phyloP scores from a whole-genome alignment of 2,329 filamentous ascomycete genomes.

The Xylariaceae sp. region DNA sequence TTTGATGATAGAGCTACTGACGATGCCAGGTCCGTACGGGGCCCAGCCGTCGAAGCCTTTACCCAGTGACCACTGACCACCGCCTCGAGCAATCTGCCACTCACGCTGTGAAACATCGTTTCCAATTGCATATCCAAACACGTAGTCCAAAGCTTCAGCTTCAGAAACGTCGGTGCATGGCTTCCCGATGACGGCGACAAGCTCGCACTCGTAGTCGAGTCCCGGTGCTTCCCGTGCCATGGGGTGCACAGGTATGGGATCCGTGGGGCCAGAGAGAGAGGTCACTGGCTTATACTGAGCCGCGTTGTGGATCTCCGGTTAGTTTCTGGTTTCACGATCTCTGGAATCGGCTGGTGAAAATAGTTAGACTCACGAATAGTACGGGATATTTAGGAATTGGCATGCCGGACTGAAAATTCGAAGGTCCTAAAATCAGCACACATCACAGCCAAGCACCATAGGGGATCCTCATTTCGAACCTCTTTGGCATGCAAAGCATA shows the following conservation, averaged over 20 bases:
- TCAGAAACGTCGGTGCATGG: conserved; percentile 62
- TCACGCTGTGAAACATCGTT: conserved; percentile 80
- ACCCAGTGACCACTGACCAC: conserved; percentile 66
- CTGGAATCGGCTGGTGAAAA: background rate
- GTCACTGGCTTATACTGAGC: conserved; percentile 64
- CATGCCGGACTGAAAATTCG: conserved; percentile 58
- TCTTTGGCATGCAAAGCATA: conserved; percentile 70
- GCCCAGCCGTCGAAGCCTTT: conserved; percentile 77
- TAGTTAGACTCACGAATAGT: conserved; percentile 55
- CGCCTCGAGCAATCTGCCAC: conserved; percentile 66
- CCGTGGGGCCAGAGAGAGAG: conserved; percentile 59
- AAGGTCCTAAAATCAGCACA: conserved; percentile 2
- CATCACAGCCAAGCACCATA: background rate
- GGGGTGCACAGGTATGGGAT: conserved; percentile 61
- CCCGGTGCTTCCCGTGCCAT: conserved; percentile 63
- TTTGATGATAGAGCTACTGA: conserved; percentile 50
- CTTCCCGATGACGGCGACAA: conserved; percentile 70
- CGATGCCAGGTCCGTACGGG: conserved; percentile 69
- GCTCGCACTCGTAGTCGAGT: conserved; percentile 76
- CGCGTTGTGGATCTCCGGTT: background rate
- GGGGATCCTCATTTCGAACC: conserved; percentile 28
- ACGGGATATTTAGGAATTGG: conserved; percentile 68
- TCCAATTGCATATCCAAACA: conserved; percentile 70
- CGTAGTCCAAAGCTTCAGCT: conserved; percentile 62
- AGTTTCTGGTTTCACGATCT: background rate